Evolutionary conservation across 169 alveolate species (phyloP).

Genomic region (Plasmodium inui): DNA sequence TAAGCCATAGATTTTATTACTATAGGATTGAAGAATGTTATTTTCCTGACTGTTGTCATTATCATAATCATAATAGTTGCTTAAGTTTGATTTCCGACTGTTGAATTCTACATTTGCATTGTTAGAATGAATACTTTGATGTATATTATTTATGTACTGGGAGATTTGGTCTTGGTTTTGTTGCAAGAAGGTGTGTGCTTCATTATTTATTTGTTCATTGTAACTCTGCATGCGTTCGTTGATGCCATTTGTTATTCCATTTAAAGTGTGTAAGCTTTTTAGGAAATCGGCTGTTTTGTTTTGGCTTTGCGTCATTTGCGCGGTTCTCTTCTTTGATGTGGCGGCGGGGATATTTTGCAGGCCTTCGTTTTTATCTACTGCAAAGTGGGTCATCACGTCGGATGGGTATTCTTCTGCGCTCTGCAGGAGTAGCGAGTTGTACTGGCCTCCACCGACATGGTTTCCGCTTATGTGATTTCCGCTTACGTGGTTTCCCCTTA

Average conservation of each 20-base stretch:
- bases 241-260: constrained; percentile 24
- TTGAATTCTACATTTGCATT: constrained; percentile 9
- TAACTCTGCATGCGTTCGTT: constrained; percentile 16
- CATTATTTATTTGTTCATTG: constrained; percentile 15
- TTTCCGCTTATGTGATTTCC: neutral
- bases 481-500: neutral
- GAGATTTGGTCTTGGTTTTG: constrained; percentile 54
- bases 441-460: neutral
- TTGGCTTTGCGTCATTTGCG: constrained; percentile 42
- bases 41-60: constrained; percentile 15
- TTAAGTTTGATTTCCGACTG: constrained; percentile 10
- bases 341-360: neutral
- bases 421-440: constrained; percentile 14
- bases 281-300: constrained; percentile 28
- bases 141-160: constrained; percentile 23
- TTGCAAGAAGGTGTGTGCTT: constrained; percentile 32
- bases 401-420: neutral
- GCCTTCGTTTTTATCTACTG: constrained; percentile 21
- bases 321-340: constrained; percentile 42
- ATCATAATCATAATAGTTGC: constrained; percentile 20
- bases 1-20: constrained; percentile 21
- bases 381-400: constrained; percentile 17
- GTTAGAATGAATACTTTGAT: neutral
- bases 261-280: constrained; percentile 34
- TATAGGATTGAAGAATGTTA: constrained; percentile 45